Conservation (phyloP, 306 rosid genomes). For the Quercus glauca region DNA sequence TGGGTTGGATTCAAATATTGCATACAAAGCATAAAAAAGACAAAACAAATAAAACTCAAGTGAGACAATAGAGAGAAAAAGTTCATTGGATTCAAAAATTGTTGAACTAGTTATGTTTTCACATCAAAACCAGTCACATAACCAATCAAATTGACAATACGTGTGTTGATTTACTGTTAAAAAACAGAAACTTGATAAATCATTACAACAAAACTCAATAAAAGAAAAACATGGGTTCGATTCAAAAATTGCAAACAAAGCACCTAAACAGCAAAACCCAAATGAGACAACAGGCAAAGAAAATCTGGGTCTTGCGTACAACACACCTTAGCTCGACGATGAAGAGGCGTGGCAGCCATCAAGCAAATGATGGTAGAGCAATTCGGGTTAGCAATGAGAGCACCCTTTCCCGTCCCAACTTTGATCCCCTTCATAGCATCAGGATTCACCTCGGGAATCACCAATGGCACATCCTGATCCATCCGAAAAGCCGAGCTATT, state of each 20-base stretch:
- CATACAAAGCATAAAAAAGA: neutral
- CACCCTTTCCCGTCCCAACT: slow-evolving; percentile 74
- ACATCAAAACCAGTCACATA: neutral
- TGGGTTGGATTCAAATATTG: neutral
- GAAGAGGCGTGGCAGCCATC: slow-evolving; percentile 96
- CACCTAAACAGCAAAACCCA: neutral
- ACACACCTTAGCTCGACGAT: slow-evolving; percentile 76
- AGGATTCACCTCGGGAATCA: slow-evolving; percentile 96
- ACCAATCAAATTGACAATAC: neutral
- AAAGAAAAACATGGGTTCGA: neutral
- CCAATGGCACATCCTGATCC: slow-evolving; percentile 78
- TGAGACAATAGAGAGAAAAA: no score
- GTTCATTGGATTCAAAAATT: no score
- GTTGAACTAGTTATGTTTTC: no score
- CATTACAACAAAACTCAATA: neutral
- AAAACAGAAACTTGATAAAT: neutral
- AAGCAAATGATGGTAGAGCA: slow-evolving; percentile 96
- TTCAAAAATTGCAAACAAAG: neutral
- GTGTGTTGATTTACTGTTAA: no score
- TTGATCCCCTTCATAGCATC: slow-evolving; percentile 76
- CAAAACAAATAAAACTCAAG: neutral
- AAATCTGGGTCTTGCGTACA: neutral
- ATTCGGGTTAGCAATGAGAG: slow-evolving; percentile 90
- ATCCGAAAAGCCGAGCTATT: slow-evolving; percentile 96
- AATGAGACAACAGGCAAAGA: neutral